These are phyloP conservation scores for Dothiorella sarmentorum DNA, from an alignment of 2,329 filamentous ascomycete genomes.

Conservation along the genomic window DNA sequence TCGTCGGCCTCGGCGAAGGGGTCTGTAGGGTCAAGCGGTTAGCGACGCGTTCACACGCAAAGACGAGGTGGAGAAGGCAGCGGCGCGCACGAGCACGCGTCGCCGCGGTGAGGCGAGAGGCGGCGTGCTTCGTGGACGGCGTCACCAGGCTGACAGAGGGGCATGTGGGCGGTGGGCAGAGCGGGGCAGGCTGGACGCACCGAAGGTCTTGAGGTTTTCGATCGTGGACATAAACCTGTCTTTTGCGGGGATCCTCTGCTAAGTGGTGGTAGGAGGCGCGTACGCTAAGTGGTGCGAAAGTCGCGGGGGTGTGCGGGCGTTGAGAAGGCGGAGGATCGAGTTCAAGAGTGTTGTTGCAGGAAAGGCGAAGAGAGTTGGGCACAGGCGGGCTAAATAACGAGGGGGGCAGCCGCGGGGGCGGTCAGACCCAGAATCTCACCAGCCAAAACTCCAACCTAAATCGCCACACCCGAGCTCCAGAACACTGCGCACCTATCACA, in stretches of 20 bases:
- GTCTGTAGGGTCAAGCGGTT: conserved; percentile 49
- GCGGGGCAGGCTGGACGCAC: conserved; percentile 51
- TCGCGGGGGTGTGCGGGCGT: conserved; percentile 9
- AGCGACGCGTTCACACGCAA: neutral
- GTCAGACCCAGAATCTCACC: neutral
- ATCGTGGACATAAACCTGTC: conserved; percentile 90
- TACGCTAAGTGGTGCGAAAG: conserved; percentile 16
- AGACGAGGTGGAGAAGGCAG: neutral
- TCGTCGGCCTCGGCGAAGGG: conserved; percentile 99
- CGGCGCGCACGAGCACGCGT: neutral
- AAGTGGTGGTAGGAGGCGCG: conserved; percentile 26
- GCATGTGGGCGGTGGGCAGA: conserved; percentile 27
- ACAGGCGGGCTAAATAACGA: conserved; percentile 4
- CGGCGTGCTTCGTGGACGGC: neutral
- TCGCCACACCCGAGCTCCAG: conserved; percentile 6
- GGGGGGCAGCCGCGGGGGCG: conserved; percentile 6
- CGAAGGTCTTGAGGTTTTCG: conserved; percentile 96
- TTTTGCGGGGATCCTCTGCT: conserved; percentile 50
- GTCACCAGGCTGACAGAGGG: conserved; percentile 16
- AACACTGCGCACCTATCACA: neutral
- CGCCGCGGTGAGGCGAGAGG: neutral
- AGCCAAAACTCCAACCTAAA: neutral
- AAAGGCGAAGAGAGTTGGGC: conserved; percentile 4
- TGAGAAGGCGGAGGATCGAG: neutral
- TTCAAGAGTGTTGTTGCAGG: conserved; percentile 2